Evolutionary conservation across 2,329 filamentous ascomycete species (phyloP), one percentile per base, ranked within the genome.

Genomic region (Monilinia polystroma): DNA sequence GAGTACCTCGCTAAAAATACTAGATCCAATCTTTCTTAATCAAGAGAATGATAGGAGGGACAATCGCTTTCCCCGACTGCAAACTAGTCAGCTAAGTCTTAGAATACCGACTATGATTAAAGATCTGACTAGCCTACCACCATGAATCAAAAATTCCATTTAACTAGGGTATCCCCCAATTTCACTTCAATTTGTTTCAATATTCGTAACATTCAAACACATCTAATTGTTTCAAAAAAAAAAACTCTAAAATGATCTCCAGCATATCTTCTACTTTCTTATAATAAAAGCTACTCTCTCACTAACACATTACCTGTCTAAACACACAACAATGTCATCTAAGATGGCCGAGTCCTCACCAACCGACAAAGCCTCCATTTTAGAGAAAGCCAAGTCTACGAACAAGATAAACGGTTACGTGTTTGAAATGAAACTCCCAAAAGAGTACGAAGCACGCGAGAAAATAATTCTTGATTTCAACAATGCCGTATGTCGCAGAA

Each of bases 201-300:
- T 1, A 32, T 7, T 1, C 26, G 14, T 47, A 20, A 2, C 26
- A 53, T 3, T 29, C n/a, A 10, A 3, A 32, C 3, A 7, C 0
- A 20, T n/a, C 4, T 2, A 8, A 7, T 8, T 20, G 3, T 18
- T 5, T 29, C 23, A 2, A 2, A 8, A 16, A 2, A 2, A 8
- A 16, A 57, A 4, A 29, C 16, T n/a, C 16, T 4, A 29, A n/a
- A 32, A n/a, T n/a, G 2, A 58, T 0, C 38, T 58, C 4, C 2
- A 45, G 26, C 8, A 29, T 1, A 20, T 47, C 18, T 14, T 32
- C 3, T 12, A 45, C 4, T 3, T 4, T 20, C 16, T 20, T 11
- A 20, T 45, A 32, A 35, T 8, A 35, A 7, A 35, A 35, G 5
- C 32, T 35, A 35, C 32, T 35, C 32, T 5, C 32, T 35, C 32